Conservation (phyloP, 2,329 filamentous ascomycete genomes). For the Myrmaecium sp. region DNA sequence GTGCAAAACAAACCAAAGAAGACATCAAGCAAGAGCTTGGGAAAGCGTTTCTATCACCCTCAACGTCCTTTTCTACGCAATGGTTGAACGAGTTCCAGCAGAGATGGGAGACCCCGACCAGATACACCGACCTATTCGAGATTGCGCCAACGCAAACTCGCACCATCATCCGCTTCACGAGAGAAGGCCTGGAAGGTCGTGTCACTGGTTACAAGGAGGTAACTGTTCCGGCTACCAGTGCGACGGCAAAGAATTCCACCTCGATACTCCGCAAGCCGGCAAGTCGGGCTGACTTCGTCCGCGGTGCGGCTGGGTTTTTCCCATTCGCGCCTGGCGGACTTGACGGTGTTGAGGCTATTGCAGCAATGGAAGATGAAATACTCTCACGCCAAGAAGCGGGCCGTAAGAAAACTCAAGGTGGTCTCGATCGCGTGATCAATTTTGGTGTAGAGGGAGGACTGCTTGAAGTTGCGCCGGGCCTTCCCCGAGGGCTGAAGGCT, state of each 20-base stretch:
- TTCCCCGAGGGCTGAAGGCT: conserved; percentile 62
- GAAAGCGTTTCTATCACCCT: conserved; percentile 60
- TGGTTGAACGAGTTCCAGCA: conserved; percentile 87
- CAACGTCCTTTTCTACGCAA: conserved; percentile 58
- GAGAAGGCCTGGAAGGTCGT: conserved; percentile 79
- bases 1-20: conserved; percentile 37
- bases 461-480: conserved; percentile 66
- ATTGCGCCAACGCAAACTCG: conserved; percentile 82
- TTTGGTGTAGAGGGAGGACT: conserved; percentile 62
- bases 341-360: conserved; percentile 70
- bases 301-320: conserved; percentile 84
- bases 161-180: conserved; percentile 82
- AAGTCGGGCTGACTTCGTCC: conserved; percentile 73
- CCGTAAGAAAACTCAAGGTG: conserved; percentile 25
- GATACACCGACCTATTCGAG: conserved; percentile 71
- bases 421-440: conserved; percentile 73
- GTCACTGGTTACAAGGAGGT: conserved; percentile 92
- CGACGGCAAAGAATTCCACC: conserved; percentile 89
- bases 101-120: conserved; percentile 66
- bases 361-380: conserved; percentile 64
- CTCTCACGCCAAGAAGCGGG: conserved; percentile 32
- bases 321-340: conserved; percentile 85
- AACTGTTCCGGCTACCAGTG: conserved; percentile 74
- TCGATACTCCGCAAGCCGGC: conserved; percentile 77
- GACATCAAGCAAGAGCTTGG: conserved; percentile 57